phyloP scores from a whole-genome alignment of 2,329 filamentous ascomycete genomes.

The Trichothecium roseum region DNA sequence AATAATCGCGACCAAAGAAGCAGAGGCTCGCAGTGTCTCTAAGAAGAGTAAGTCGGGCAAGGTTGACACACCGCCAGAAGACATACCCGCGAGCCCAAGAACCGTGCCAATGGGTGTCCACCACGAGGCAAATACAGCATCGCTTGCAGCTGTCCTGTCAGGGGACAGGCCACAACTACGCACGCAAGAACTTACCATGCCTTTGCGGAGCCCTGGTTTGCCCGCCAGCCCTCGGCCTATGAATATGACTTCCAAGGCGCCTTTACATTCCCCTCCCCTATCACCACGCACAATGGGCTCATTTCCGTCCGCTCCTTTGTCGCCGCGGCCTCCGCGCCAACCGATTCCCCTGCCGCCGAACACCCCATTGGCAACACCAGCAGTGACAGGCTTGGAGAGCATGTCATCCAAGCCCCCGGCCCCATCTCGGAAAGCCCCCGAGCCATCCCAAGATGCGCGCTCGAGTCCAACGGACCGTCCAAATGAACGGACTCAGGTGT shows the following conservation, averaged over 20 bases:
- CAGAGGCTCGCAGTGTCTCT: slow-evolving; percentile 60
- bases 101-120: slow-evolving; percentile 20
- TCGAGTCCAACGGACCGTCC: slow-evolving; percentile 16
- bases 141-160: slow-evolving; percentile 41
- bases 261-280: slow-evolving; percentile 54
- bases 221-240: slow-evolving; percentile 50
- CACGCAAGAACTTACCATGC: slow-evolving; percentile 21
- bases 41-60: slow-evolving; percentile 53
- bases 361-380: slow-evolving; percentile 43
- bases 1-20: slow-evolving; percentile 52
- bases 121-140: slow-evolving; percentile 31
- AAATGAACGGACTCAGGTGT: slow-evolving; percentile 45
- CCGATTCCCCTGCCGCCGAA: slow-evolving; percentile 63
- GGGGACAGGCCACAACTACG: slow-evolving; percentile 14
- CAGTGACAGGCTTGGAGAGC: not conserved
- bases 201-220: slow-evolving; percentile 48
- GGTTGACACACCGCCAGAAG: slow-evolving; percentile 14
- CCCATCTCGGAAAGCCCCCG: no score
- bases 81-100: slow-evolving; percentile 27
- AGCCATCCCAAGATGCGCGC: no score
- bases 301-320: slow-evolving; percentile 46
- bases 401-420: slow-evolving; percentile 4
- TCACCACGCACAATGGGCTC: slow-evolving; percentile 45
- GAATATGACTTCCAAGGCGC: slow-evolving; percentile 31
- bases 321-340: slow-evolving; percentile 63